Conservation (phyloP, 2,329 filamentous ascomycete genomes). For the Pseudocercospora cruenta region DNA sequence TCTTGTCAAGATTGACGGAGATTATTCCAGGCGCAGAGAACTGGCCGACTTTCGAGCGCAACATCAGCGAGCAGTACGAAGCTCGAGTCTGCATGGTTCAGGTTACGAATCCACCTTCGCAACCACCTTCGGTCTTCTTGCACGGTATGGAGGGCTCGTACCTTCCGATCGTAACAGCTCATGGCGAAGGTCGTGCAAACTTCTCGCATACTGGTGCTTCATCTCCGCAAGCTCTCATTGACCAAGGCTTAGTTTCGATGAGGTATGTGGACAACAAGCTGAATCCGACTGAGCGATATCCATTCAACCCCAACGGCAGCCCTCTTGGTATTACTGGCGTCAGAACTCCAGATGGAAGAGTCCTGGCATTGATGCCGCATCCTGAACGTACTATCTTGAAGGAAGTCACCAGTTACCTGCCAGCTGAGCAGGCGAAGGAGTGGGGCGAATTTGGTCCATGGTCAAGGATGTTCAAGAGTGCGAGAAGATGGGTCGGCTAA, state of each 20-base stretch:
- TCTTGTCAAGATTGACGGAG: slow-evolving; percentile 79
- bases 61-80: slow-evolving; percentile 87
- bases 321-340: slow-evolving; percentile 81
- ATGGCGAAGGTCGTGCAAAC: slow-evolving; percentile 83
- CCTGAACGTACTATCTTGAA: slow-evolving; percentile 86
- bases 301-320: slow-evolving; percentile 86
- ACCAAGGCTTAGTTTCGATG: slow-evolving; percentile 72
- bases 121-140: slow-evolving; percentile 76
- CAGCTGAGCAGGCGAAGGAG: slow-evolving; percentile 63
- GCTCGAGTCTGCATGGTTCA: slow-evolving; percentile 84
- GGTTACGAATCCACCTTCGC: slow-evolving; percentile 63
- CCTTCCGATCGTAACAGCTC: slow-evolving; percentile 84
- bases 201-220: slow-evolving; percentile 55
- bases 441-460: slow-evolving; percentile 86
- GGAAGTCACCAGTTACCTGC: slow-evolving; percentile 76
- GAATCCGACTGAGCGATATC: slow-evolving; percentile 77
- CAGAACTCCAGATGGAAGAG: slow-evolving; percentile 74
- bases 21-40: slow-evolving; percentile 79
- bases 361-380: slow-evolving; percentile 90
- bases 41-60: slow-evolving; percentile 88
- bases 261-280: slow-evolving; percentile 84
- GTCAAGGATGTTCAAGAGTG: slow-evolving; percentile 84
- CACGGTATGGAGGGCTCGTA: slow-evolving; percentile 82
- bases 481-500: slow-evolving; percentile 78
- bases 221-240: slow-evolving; percentile 58